phyloP scores from a whole-genome alignment of 106 monocot species.

The Cymbidium sinense region DNA sequence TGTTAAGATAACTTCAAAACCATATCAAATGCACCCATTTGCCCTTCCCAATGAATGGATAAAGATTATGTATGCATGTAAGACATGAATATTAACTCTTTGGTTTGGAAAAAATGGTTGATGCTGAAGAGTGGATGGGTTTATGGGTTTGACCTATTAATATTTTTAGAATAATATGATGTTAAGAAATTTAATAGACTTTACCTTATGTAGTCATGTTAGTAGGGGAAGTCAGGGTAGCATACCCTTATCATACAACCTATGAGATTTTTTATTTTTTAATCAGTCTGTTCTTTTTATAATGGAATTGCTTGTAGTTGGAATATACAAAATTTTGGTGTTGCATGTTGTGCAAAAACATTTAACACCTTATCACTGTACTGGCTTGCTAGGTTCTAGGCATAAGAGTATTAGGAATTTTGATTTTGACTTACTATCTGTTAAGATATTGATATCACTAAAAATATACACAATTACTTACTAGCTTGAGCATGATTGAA shows the following conservation, averaged over 20 bases:
- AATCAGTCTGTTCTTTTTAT: neutral
- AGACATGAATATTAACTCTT: no score
- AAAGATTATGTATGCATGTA: no score
- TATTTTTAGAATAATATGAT: neutral
- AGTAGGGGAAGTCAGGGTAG: neutral
- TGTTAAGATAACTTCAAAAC: neutral
- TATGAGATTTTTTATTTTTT: neutral
- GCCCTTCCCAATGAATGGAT: no score
- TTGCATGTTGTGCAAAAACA: neutral
- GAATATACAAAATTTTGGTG: neutral
- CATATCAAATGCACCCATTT: neutral
- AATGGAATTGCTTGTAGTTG: neutral
- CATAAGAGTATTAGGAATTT: neutral
- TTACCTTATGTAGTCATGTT: neutral
- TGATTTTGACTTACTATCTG: neutral
- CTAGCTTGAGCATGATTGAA: neutral
- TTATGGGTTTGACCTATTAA: neutral
- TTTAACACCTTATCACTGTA: neutral
- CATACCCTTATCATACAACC: neutral
- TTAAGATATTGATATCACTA: neutral
- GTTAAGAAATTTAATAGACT: neutral
- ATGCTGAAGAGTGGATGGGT: neutral
- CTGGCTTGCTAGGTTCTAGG: neutral
- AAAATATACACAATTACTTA: neutral
- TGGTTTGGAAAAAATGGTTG: no score